These are phyloP conservation scores for Stephanodiscus triporus DNA, from an alignment of 108 stramenopile species.

Conservation along the genomic window DNA sequence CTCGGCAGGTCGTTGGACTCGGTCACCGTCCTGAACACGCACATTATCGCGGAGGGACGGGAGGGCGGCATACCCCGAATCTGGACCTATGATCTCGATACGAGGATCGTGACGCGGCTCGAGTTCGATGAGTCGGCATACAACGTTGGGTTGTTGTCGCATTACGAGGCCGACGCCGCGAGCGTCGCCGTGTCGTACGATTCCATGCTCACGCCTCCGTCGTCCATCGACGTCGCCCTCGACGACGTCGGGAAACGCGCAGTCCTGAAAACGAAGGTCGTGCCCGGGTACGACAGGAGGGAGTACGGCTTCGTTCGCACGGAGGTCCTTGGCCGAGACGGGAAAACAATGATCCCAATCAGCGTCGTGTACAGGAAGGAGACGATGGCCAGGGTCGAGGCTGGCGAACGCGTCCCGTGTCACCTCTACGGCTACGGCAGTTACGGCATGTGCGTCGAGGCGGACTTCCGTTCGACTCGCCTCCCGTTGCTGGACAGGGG, in stretches of 20 bases:
- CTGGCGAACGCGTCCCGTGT: slow-evolving; percentile 51
- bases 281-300: slow-evolving; percentile 83
- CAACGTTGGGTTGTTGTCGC: slow-evolving; percentile 60
- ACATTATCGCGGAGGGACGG: slow-evolving; percentile 64
- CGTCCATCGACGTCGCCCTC: slow-evolving; percentile 60
- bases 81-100: slow-evolving; percentile 52
- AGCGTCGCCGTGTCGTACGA: slow-evolving; percentile 78
- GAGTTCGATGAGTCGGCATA: slow-evolving; percentile 83
- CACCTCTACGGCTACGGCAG: slow-evolving; percentile 93
- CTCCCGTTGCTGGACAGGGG: slow-evolving; percentile 84
- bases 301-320: slow-evolving; percentile 75
- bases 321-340: slow-evolving; percentile 75
- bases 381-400: slow-evolving; percentile 60
- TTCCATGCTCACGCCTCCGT: slow-evolving; percentile 78
- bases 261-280: slow-evolving; percentile 74
- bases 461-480: slow-evolving; percentile 63
- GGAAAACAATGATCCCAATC: slow-evolving; percentile 77
- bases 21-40: slow-evolving; percentile 54
- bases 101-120: slow-evolving; percentile 28
- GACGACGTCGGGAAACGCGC: slow-evolving; percentile 52
- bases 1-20: slow-evolving; percentile 48
- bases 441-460: slow-evolving; percentile 87
- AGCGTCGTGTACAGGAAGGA: slow-evolving; percentile 83
- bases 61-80: slow-evolving; percentile 67
- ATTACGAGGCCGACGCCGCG: slow-evolving; percentile 72